Evolutionary conservation across 805 yeast genomes (phyloP).

Genomic region (Middelhovenomyces tepae): DNA sequence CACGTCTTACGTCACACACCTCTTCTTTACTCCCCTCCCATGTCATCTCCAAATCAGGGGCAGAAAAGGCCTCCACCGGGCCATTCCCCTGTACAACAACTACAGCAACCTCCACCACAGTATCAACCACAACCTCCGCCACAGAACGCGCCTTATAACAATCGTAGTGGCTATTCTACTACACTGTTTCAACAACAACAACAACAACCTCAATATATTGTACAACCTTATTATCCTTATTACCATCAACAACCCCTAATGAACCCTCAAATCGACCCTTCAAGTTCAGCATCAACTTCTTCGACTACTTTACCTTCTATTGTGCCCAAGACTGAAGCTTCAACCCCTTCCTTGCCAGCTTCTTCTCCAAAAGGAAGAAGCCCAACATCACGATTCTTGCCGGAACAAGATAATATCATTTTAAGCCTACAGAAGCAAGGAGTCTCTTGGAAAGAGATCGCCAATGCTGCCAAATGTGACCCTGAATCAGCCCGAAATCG

Average conservation of each 20-base stretch:
- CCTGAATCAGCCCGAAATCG: conserved; percentile 63
- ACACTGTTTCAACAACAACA: conserved; percentile 26
- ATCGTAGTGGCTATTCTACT: too few species aligned
- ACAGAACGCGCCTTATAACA: too few species aligned
- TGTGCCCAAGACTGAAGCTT: neutral
- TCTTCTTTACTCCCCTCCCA: conserved; percentile 1
- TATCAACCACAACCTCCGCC: conserved; percentile 28
- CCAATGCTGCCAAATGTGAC: conserved; percentile 50
- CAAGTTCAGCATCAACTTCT: conserved; percentile 3
- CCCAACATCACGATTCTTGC: conserved; percentile 32
- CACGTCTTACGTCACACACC: conserved; percentile 1
- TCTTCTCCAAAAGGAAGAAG: conserved; percentile 44
- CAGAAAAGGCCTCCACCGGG: conserved; percentile 9
- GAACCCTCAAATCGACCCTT: too few species aligned
- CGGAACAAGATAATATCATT: conserved; percentile 58
- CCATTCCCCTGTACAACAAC: too few species aligned
- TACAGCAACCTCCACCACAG: conserved; percentile 17
- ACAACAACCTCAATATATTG: conserved; percentile 26
- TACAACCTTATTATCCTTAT: too few species aligned
- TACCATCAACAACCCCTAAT: too few species aligned
- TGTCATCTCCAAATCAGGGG: neutral
- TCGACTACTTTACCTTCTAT: conserved; percentile 3
- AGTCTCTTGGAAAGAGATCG: conserved; percentile 64
- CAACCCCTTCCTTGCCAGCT: conserved; percentile 26
- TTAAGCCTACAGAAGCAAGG: conserved; percentile 52